Conservation (phyloP, 2,329 filamentous ascomycete genomes). For the Neonectria sp. region DNA sequence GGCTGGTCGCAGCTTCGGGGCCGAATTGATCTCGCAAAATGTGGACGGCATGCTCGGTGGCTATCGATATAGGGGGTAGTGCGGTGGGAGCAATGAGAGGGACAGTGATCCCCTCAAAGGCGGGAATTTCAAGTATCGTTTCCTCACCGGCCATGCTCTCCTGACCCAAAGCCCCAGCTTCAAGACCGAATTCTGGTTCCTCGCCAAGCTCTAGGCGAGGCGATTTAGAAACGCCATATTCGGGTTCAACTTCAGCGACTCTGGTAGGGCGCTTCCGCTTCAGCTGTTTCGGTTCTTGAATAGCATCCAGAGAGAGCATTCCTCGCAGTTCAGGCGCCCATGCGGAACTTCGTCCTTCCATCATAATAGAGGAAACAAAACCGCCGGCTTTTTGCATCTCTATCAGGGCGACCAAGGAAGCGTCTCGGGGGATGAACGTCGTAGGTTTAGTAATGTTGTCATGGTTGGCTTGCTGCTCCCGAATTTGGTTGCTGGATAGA, state of each 20-base stretch:
- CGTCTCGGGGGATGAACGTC: constrained; percentile 88
- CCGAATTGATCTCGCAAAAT: constrained; percentile 92
- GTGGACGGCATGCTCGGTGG: constrained; percentile 96
- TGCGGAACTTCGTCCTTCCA: constrained; percentile 80
- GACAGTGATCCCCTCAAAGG: constrained; percentile 84
- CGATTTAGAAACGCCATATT: constrained; percentile 75
- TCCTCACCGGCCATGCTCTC: constrained; percentile 70
- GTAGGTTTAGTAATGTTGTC: constrained; percentile 88
- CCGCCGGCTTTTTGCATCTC: constrained; percentile 93
- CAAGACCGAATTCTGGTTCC: constrained; percentile 70
- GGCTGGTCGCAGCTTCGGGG: constrained; percentile 76
- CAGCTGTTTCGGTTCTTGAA: constrained; percentile 82
- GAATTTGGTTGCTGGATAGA: constrained; percentile 83
- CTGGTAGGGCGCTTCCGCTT: constrained; percentile 96
- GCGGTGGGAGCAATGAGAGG: constrained; percentile 83
- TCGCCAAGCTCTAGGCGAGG: constrained; percentile 80
- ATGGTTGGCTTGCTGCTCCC: constrained; percentile 87
- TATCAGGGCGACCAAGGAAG: constrained; percentile 87
- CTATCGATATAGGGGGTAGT: constrained; percentile 88
- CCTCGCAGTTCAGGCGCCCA: constrained; percentile 95
- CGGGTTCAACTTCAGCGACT: constrained; percentile 82
- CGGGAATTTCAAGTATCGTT: constrained; percentile 76
- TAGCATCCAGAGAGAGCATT: constrained; percentile 89
- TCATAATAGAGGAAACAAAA: constrained; percentile 92
- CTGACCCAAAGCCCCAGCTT: constrained; percentile 65